Base-by-base conservation (phyloP, 2,329 filamentous ascomycete species). In the Zasmidium angulare region DNA sequence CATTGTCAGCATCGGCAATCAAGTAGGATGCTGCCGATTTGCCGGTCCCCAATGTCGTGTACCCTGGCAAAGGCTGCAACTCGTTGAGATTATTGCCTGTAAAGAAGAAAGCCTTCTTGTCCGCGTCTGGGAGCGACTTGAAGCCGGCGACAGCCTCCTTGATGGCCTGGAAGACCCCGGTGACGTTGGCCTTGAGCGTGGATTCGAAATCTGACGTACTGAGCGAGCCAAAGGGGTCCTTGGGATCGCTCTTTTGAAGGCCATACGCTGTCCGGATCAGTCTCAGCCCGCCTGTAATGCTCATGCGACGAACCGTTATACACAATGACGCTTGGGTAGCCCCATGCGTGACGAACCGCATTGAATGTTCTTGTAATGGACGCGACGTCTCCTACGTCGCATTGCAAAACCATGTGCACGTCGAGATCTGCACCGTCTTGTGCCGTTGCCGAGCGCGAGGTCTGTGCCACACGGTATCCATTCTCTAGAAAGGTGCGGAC, bases 391-490 rank as follows among this genome's bases (percentile, higher is more conserved):
- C 71, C 63, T 9, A 80, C 68, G 61, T 81, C 78, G 50, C 46
- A 77, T 14, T 24, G 4, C 11, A 63, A 14, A n/a, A 50, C 47
- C 2, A 64, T 40, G 10, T 48, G 52, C 14, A 52, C 40, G 12
- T 46, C 55, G 3, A 58, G 50, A 11, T 53, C 29, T 12, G 50
- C 59, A 14, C 55, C 56, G 6, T 62, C 55, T 3, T 64, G 66
- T 40, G 61, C 69, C n/a, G 71, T 68, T 26, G 69, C 68, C n/a
- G 74, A 69, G 1, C 78, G 68, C 9, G 77, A 70, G 12, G 72
- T 75, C 3, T 77, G 65, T 9, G 77, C 79, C 23, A 80, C 71
- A 58, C 72, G 74, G 69, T 80, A 81, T 56, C 78, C 78, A 50
- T 76, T 74, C 1, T 68, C 58, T 10, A 74, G 69, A 62, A 81